Base-by-base conservation (phyloP, 2,329 filamentous ascomycete species). In the Talaromyces sp. region DNA sequence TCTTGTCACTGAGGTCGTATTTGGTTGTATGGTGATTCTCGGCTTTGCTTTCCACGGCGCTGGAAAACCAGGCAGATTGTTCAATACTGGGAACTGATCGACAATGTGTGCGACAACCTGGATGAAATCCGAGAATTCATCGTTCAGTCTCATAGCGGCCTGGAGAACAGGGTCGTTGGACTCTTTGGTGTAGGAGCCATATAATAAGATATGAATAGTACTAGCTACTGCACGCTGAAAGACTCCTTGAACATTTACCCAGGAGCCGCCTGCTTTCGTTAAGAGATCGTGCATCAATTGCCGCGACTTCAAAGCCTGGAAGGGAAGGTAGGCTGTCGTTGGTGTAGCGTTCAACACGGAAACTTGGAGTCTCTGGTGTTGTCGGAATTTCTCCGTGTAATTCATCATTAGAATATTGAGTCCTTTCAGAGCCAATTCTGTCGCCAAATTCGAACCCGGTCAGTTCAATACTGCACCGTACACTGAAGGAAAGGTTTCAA, bases 361-460 rank as follows among this genome's bases (percentile, higher is more conserved):
- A 65, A 79, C 77, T 21, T 79, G 69, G n/a, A 81, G 69, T 63
- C 74, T 79, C 48, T 81, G 72, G 40, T 81, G 71, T 11, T 77
- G 68, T 58, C 72, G 76, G 77, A 80, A 83, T 40, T 75, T 75
- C 60, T 82, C 81, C 21, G 80, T 80, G 68, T 83, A 81, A 2
- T 79, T 79, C 69, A 82, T 80, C 23, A 82, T 80, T 21, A 83
- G 71, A 33, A 82, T 74, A 25, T 76, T 78, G 7, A 77, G 73
- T 37, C 75, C 76, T 58, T 68, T 70, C 48, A 66, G 50, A 11
- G 66, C 66, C 25, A 68, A 28, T n/a, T 68, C 64, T 0, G 63
- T 59, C 14, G 66, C 66, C 28, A 67, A 42, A 64, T 62, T 11
- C 16, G 25, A 9, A 28, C 28, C 28, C 3, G 3, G 28, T 28